Conservation (phyloP, 257 asterid species). For the Ocimum tenuiflorum region DNA sequence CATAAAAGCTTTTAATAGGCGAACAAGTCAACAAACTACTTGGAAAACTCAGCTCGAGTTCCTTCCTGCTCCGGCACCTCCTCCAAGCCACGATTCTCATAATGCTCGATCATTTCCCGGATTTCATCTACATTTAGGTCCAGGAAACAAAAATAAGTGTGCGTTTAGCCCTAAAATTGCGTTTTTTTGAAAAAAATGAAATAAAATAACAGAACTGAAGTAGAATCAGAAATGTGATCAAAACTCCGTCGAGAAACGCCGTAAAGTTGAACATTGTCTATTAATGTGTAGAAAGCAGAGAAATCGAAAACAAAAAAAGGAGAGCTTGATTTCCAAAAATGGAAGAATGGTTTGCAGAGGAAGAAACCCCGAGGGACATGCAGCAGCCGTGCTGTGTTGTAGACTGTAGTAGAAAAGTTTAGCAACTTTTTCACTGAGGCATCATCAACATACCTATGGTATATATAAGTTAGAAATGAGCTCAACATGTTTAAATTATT, state of each 20-base stretch:
- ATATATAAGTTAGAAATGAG: too few species aligned
- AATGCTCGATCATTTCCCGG: conserved; percentile 17
- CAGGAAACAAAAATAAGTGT: neutral
- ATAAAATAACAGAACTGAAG: conserved; percentile 3
- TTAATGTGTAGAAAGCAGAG: neutral
- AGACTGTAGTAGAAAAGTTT: too few species aligned
- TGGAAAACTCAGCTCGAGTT: conserved; percentile 18
- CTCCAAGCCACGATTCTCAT: conserved; percentile 17
- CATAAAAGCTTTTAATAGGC: neutral
- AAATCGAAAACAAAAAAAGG: neutral
- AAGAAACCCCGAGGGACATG: conserved; percentile 18
- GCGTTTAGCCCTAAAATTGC: conserved; percentile 19
- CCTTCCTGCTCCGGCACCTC: conserved; percentile 18
- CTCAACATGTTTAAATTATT: too few species aligned
- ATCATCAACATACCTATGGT: too few species aligned
- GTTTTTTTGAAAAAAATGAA: neutral
- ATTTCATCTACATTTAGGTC: conserved; percentile 13
- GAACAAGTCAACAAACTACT: conserved; percentile 6
- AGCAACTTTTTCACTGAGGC: too few species aligned
- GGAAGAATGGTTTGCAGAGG: conserved; percentile 1
- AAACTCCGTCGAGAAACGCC: neutral
- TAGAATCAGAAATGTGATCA: neutral
- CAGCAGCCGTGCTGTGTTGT: conserved; percentile 4
- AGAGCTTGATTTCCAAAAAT: neutral
- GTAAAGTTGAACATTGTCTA: neutral